A percentile compares a stretch with the other conserved stretches of the same genome.
Conservation (phyloP, 2,329 filamentous ascomycete genomes). For the Aureobasidium pullulans region DNA sequence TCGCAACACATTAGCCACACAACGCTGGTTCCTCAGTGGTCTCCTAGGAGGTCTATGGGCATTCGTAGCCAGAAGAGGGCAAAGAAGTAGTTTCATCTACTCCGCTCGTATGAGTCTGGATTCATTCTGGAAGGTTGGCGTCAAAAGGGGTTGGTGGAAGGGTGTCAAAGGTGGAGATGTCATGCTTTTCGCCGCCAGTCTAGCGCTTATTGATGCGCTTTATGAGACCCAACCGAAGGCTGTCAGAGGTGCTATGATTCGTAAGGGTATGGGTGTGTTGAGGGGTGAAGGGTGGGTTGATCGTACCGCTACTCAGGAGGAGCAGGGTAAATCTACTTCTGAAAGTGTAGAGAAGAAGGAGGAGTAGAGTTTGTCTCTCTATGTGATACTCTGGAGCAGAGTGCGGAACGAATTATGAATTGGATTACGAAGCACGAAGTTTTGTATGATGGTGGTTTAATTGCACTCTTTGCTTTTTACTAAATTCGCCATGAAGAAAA, state of each 20-base stretch:
- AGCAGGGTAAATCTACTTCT: neutral
- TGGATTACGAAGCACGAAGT: neutral
- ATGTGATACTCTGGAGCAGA: neutral
- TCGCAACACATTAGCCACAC: constrained; percentile 64
- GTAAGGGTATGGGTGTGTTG: constrained; percentile 67
- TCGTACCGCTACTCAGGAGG: neutral
- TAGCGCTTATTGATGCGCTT: constrained; percentile 70
- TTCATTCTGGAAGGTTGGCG: constrained; percentile 85
- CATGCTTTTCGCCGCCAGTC: constrained; percentile 68
- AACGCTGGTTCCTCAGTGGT: constrained; percentile 84
- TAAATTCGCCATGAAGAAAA: no score
- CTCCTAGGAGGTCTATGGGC: constrained; percentile 81
- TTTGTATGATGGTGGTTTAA: neutral
- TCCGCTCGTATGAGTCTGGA: constrained; percentile 71
- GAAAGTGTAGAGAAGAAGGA: neutral
- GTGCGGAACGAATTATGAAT: neutral
- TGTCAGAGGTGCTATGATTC: constrained; percentile 57
- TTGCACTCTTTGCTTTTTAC: no score
- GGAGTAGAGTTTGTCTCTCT: neutral
- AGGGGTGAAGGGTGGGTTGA: constrained; percentile 49
- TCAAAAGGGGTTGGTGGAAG: constrained; percentile 82
- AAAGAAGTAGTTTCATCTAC: constrained; percentile 68
- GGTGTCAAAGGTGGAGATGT: constrained; percentile 78
- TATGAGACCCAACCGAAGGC: constrained; percentile 65
- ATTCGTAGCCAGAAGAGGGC: constrained; percentile 60